phyloP scores from a whole-genome alignment of 306 rosid species.

The Sechiopsis laciniata region DNA sequence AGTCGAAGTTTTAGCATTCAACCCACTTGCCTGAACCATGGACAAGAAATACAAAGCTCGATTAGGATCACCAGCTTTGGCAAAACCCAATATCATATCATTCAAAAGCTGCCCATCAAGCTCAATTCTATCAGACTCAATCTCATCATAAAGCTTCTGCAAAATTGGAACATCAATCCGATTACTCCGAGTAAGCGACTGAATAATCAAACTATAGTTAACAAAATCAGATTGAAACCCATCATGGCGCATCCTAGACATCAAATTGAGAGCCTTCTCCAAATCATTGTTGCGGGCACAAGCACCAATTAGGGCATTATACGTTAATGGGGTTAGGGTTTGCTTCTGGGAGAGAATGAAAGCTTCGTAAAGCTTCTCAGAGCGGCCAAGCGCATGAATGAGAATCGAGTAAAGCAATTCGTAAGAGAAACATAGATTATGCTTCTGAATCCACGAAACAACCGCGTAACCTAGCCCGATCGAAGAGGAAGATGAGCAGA shows the following conservation, averaged over 20 bases:
- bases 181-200: conserved; percentile 68
- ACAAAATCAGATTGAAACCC: conserved; percentile 74
- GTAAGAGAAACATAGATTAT: conserved; percentile 85
- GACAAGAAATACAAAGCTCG: conserved; percentile 69
- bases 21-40: conserved; percentile 64
- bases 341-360: conserved; percentile 74
- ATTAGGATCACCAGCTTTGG: conserved; percentile 68
- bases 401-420: conserved; percentile 83
- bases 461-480: conserved; percentile 62
- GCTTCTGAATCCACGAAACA: conserved; percentile 81
- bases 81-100: conserved; percentile 65
- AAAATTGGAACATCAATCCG: conserved; percentile 58
- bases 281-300: conserved; percentile 82
- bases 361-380: conserved; percentile 85
- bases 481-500: conserved; percentile 58
- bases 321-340: conserved; percentile 64
- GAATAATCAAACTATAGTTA: conserved; percentile 73
- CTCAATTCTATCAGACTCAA: conserved; percentile 67
- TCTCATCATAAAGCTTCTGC: conserved; percentile 65
- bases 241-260: conserved; percentile 79
- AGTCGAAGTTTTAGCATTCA: conserved; percentile 60
- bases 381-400: conserved; percentile 85
- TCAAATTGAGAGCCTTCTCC: conserved; percentile 68
- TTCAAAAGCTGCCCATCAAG: conserved; percentile 64
- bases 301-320: conserved; percentile 80